Percentiles rank a stretch among this genome's conserved stretches.
phyloP scores from a whole-genome alignment of 345 rosid species.

The Populus deltoides region DNA sequence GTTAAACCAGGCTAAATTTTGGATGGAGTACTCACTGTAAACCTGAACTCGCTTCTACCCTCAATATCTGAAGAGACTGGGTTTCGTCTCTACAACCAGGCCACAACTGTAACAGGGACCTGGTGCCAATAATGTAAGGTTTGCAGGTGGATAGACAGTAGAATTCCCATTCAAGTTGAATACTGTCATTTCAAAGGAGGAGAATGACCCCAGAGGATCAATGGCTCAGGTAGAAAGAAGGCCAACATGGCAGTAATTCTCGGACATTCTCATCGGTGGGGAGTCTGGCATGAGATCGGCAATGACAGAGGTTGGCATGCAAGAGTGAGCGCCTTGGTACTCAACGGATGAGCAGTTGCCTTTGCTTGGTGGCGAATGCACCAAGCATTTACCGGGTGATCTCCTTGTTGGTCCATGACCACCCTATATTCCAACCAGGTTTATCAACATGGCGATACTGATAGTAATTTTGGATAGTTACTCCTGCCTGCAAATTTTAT shows the following conservation, averaged over 20 bases:
- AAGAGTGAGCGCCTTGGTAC: conserved; percentile 39
- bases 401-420: conserved; percentile 51
- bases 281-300: conserved; percentile 41
- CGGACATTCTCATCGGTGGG: conserved; percentile 22
- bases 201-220: conserved; percentile 45
- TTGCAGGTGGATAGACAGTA: conserved; percentile 33
- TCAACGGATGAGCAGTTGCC: conserved; percentile 46
- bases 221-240: conserved; percentile 49
- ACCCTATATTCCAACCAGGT: conserved; percentile 56
- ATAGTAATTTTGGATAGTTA: conserved; percentile 48
- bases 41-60: conserved; percentile 53
- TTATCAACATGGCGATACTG: conserved; percentile 48
- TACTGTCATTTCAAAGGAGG: conserved; percentile 44
- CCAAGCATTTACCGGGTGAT: conserved; percentile 48
- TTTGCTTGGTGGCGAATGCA: conserved; percentile 47
- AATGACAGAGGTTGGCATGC: conserved; percentile 42
- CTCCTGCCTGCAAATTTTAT: conserved; percentile 40
- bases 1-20: neutral
- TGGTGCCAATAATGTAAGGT: conserved; percentile 47
- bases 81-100: conserved; percentile 34
- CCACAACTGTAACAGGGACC: conserved; percentile 61
- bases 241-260: conserved; percentile 46
- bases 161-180: conserved; percentile 33
- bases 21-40: conserved; percentile 35
- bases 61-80: conserved; percentile 37